A percentile compares a stretch with the other conserved stretches of the same genome.
Conservation (phyloP, 2,329 filamentous ascomycete genomes). For the Catunica adiposa region DNA sequence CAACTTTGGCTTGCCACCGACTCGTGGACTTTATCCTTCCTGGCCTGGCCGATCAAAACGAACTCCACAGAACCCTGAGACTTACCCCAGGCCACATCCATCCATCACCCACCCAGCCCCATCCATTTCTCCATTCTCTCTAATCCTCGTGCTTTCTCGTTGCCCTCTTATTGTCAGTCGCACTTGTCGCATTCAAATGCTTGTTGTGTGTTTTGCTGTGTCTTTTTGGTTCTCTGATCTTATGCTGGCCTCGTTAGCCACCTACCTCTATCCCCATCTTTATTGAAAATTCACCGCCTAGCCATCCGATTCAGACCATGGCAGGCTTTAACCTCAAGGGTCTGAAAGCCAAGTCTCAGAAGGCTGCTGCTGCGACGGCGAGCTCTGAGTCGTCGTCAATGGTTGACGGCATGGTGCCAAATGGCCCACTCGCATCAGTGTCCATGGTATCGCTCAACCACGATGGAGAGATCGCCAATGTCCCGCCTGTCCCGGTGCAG, state of each 20-base stretch:
- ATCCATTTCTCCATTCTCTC: neutral
- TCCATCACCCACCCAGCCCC: neutral
- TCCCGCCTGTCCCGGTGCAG: neutral
- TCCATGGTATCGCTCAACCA: neutral
- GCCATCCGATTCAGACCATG: too few species aligned
- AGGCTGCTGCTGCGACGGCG: neutral
- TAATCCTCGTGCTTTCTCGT: neutral
- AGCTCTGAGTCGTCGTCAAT: neutral
- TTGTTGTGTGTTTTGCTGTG: neutral
- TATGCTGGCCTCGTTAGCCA: too few species aligned
- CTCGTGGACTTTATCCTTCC: too few species aligned
- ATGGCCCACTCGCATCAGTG: neutral
- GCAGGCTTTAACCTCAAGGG: too few species aligned
- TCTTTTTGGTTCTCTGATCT: neutral
- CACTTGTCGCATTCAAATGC: neutral
- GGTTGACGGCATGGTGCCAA: neutral
- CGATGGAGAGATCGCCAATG: neutral
- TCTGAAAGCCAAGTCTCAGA: neutral
- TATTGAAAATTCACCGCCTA: too few species aligned
- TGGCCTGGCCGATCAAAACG: neutral
- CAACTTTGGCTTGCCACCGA: too few species aligned
- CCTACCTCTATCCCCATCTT: too few species aligned
- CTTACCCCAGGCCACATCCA: neutral
- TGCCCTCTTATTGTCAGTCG: neutral
- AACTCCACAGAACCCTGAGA: neutral